phyloP scores from a whole-genome alignment of 225 moss, liverwort and hornwort genomes.

The Asterella californica region DNA sequence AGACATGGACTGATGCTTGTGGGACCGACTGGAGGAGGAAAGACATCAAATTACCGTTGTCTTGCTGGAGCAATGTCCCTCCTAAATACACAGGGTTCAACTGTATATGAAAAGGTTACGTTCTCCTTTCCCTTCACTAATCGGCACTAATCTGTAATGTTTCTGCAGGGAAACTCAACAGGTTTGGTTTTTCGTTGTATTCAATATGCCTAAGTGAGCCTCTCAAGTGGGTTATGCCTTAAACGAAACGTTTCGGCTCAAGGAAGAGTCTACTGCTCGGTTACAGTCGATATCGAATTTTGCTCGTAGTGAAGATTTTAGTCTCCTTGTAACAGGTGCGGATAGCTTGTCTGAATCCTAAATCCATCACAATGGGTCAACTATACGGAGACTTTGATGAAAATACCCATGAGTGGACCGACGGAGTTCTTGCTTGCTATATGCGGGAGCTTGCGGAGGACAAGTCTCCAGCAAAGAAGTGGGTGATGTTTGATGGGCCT shows the following conservation, averaged over 20 bases:
- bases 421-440: constrained; percentile 84
- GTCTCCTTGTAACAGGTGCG: constrained; percentile 41
- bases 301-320: background rate
- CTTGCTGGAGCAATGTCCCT: constrained; percentile 72
- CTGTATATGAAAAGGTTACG: constrained; percentile 57
- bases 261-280: background rate
- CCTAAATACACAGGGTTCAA: constrained; percentile 59
- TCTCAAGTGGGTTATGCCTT: background rate
- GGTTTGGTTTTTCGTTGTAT: background rate
- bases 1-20: constrained; percentile 92
- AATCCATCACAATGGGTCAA: constrained; percentile 88
- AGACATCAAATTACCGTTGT: constrained; percentile 71
- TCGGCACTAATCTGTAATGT: background rate
- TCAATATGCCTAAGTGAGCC: background rate
- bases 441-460: constrained; percentile 81
- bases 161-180: background rate
- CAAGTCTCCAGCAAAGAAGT: constrained; percentile 53
- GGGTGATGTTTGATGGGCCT: constrained; percentile 94
- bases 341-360: constrained; percentile 83
- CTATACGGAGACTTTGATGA: constrained; percentile 84
- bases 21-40: constrained; percentile 81
- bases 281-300: background rate
- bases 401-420: constrained; percentile 88
- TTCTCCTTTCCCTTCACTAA: background rate
- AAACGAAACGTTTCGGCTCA: background rate